Percentiles rank a stretch among this genome's conserved stretches.
These are phyloP conservation scores for Apophysomyces ossiformis DNA, from an alignment of 371 early-diverging fungal species.

Conservation along the genomic window DNA sequence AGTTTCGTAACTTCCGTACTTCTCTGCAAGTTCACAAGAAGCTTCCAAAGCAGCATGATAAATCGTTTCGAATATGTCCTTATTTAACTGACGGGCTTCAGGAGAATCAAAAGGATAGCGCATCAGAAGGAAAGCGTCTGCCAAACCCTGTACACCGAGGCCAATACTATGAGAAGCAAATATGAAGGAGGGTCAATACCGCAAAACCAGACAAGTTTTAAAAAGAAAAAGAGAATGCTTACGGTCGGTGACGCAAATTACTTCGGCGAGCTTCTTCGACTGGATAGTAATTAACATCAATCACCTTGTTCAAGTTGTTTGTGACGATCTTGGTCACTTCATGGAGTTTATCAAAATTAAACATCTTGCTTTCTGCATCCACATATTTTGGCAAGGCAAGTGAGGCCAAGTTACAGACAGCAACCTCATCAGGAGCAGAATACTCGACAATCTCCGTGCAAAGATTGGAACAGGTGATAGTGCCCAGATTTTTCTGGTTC, in stretches of 20 bases:
- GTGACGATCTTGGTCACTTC: conserved; percentile 88
- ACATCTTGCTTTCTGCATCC: conserved; percentile 53
- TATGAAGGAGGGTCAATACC: not conserved
- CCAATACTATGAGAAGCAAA: conserved; percentile 68
- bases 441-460: conserved; percentile 98
- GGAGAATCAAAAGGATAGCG: conserved; percentile 96
- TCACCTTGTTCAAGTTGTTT: conserved; percentile 96
- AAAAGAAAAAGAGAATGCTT: conserved; percentile 13
- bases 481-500: conserved; percentile 98
- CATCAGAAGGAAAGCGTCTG: conserved; percentile 97
- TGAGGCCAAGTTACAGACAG: conserved; percentile 99
- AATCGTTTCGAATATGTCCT: conserved; percentile 96
- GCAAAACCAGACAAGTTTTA: not conserved
- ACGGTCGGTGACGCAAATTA: conserved; percentile 96
- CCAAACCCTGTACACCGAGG: conserved; percentile 99
- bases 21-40: conserved; percentile 91
- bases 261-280: conserved; percentile 87
- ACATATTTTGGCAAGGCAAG: conserved; percentile 98
- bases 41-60: conserved; percentile 98
- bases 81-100: conserved; percentile 91
- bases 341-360: conserved; percentile 77
- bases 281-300: conserved; percentile 98
- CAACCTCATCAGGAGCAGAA: conserved; percentile 95
- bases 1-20: conserved; percentile 87
- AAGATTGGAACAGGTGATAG: conserved; percentile 88